A percentile compares a stretch with the other conserved stretches of the same genome.
phyloP scores from a whole-genome alignment of 2,329 filamentous ascomycete genomes.

The Neurospora sp. region DNA sequence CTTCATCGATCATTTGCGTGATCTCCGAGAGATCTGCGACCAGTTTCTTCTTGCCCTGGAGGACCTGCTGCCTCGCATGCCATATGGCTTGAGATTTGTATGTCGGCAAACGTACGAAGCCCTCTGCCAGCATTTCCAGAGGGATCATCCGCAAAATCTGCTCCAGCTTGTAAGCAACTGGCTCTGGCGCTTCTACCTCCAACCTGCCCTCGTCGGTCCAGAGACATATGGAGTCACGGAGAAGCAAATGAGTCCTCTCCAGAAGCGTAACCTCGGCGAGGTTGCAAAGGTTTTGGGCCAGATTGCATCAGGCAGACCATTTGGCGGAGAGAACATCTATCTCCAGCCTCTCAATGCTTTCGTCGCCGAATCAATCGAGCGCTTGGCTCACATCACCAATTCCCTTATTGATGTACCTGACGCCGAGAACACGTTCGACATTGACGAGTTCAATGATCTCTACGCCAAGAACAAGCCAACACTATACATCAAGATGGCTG shows the following conservation, averaged over 20 bases:
- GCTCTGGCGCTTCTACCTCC: constrained; percentile 90
- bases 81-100: constrained; percentile 84
- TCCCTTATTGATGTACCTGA: constrained; percentile 75
- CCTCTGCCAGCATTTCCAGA: constrained; percentile 66
- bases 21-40: constrained; percentile 88
- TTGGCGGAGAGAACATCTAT: constrained; percentile 92
- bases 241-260: constrained; percentile 75
- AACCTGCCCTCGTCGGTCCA: constrained; percentile 78
- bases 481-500: constrained; percentile 97
- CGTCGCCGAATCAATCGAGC: constrained; percentile 72
- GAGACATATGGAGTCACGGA: constrained; percentile 92
- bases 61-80: constrained; percentile 77
- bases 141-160: constrained; percentile 66
- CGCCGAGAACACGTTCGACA: constrained; percentile 88
- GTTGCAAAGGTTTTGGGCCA: constrained; percentile 89
- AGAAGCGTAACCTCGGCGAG: constrained; percentile 85
- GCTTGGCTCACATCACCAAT: constrained; percentile 65
- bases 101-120: constrained; percentile 77
- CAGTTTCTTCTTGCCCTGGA: constrained; percentile 78
- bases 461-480: constrained; percentile 95
- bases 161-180: constrained; percentile 81
- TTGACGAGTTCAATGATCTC: constrained; percentile 97
- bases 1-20: constrained; percentile 90
- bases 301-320: constrained; percentile 77
- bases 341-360: constrained; percentile 92